These are phyloP conservation scores for Talaromyces sp. DNA, from an alignment of 2,329 filamentous ascomycete species.

Conservation along the genomic window DNA sequence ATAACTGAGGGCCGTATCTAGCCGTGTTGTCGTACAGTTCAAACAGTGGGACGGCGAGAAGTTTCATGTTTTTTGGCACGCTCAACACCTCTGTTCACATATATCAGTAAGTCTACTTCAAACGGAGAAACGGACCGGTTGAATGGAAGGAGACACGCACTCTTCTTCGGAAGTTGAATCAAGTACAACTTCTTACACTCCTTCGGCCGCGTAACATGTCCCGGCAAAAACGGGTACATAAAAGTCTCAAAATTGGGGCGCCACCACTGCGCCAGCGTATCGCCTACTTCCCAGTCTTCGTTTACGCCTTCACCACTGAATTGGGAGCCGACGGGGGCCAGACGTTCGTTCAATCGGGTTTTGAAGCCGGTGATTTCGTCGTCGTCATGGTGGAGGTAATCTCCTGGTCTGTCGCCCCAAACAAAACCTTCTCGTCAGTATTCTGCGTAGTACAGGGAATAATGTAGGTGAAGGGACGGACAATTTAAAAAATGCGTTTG, in stretches of 20 bases:
- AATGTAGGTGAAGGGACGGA: conserved; percentile 51
- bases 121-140: not conserved
- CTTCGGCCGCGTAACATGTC: conserved; percentile 93
- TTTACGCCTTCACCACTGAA: conserved; percentile 81
- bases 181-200: conserved; percentile 99
- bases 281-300: conserved; percentile 90
- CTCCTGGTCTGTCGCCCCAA: conserved; percentile 62
- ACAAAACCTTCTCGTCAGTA: not conserved
- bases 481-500: conserved; percentile 98
- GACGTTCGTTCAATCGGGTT: conserved; percentile 80
- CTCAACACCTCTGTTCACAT: conserved; percentile 76
- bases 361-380: conserved; percentile 97
- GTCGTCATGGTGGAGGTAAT: conserved; percentile 82
- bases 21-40: conserved; percentile 97
- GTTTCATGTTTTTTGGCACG: conserved; percentile 99
- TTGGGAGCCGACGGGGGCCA: conserved; percentile 84
- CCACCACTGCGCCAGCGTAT: conserved; percentile 98
- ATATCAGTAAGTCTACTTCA: not conserved
- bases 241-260: conserved; percentile 98
- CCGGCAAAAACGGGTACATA: conserved; percentile 98
- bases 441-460: not conserved
- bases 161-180: conserved; percentile 87
- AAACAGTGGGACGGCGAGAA: conserved; percentile 92
- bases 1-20: conserved; percentile 91
- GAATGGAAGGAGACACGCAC: conserved; percentile 49